Evolutionary conservation across 179 eudicot species (phyloP).

Genomic region (Actinidia arguta): DNA sequence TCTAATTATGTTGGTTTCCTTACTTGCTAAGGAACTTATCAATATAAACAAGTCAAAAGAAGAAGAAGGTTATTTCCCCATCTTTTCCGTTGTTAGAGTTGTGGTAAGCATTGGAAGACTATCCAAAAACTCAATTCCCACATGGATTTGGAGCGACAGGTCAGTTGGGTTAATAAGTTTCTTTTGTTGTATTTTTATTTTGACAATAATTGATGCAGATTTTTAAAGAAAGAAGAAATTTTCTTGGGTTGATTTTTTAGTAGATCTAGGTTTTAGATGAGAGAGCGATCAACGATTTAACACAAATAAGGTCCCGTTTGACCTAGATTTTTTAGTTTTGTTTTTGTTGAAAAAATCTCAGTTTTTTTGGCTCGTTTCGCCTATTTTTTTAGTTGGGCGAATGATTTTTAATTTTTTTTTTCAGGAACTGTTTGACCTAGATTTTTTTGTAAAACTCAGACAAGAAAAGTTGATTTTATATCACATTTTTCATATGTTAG

Average conservation of each 20-base stretch:
- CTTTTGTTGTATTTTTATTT: background rate
- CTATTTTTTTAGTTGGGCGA: too few species aligned
- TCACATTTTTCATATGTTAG: too few species aligned
- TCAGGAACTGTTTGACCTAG: too few species aligned
- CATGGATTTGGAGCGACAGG: slow-evolving; percentile 12
- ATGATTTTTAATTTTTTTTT: too few species aligned
- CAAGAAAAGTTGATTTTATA: too few species aligned
- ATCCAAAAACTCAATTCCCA: background rate
- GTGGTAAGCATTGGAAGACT: background rate
- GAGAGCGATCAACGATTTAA: too few species aligned
- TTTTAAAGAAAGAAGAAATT: background rate
- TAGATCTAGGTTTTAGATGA: too few species aligned
- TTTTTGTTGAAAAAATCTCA: background rate
- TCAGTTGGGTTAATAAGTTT: background rate
- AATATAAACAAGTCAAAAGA: background rate
- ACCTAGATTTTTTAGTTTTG: too few species aligned
- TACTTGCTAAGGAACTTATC: background rate
- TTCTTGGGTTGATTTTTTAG: too few species aligned
- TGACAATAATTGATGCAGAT: background rate
- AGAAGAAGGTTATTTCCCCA: too few species aligned
- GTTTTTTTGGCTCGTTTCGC: background rate
- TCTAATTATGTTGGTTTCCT: background rate
- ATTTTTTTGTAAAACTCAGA: too few species aligned
- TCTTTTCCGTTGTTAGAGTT: background rate
- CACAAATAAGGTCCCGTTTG: too few species aligned